Conservation (phyloP, 2,329 filamentous ascomycete species). For the Volutella citrinella region DNA sequence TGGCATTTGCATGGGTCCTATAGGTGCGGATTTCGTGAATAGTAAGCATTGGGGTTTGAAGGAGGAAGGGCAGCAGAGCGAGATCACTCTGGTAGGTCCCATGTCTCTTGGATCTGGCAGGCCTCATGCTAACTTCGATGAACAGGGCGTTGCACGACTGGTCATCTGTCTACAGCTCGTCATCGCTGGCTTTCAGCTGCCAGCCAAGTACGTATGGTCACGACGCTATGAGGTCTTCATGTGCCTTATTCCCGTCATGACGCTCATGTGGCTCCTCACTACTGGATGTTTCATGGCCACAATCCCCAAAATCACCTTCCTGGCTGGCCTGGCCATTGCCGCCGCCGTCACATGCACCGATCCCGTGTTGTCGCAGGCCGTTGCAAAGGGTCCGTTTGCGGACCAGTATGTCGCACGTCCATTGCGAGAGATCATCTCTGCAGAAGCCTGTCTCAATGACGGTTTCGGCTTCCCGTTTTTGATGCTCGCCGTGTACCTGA, state of each 20-base stretch:
- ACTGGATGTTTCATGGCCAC: slow-evolving; percentile 53
- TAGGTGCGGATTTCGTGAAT: slow-evolving; percentile 51
- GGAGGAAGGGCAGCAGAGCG: slow-evolving; percentile 27
- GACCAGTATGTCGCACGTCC: slow-evolving; percentile 58
- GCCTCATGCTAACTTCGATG: slow-evolving; percentile 1
- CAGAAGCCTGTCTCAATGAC: slow-evolving; percentile 61
- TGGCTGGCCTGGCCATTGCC: slow-evolving; percentile 55
- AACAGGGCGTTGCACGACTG: slow-evolving; percentile 50
- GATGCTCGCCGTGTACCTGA: slow-evolving; percentile 54
- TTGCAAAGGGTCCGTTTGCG: slow-evolving; percentile 59
- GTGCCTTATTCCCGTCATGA: slow-evolving; percentile 58
- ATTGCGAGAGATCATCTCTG: slow-evolving; percentile 59
- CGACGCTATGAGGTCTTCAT: slow-evolving; percentile 53
- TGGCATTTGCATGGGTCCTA: slow-evolving; percentile 53
- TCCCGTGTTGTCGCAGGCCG: slow-evolving; percentile 59
- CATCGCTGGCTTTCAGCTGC: slow-evolving; percentile 61
- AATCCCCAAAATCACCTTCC: slow-evolving; percentile 51
- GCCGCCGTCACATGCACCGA: slow-evolving; percentile 62
- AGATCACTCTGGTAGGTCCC: slow-evolving; percentile 38
- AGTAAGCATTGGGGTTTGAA: slow-evolving; percentile 27
- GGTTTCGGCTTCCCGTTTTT: slow-evolving; percentile 62
- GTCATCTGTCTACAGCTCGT: slow-evolving; percentile 63
- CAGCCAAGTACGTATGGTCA: slow-evolving; percentile 49
- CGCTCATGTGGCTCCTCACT: slow-evolving; percentile 59
- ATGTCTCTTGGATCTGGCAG: neutral